A percentile compares a stretch with the other conserved stretches of the same genome.
Evolutionary conservation across 2,329 filamentous ascomycete species (phyloP).

Genomic region (Beauveria bassiana): DNA sequence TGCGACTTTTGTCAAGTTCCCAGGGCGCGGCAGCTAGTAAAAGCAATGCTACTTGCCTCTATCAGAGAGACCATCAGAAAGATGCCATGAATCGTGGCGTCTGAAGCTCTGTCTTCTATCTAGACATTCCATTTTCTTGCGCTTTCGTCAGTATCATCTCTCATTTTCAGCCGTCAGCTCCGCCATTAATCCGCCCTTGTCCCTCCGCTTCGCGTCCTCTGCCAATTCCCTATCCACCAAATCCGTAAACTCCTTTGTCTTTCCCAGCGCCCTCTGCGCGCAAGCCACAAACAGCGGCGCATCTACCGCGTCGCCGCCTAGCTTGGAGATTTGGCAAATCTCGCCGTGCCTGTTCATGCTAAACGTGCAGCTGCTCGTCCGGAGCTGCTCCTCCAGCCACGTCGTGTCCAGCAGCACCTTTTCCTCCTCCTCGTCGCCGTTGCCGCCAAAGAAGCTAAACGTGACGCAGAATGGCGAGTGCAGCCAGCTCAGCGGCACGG

Average conservation of each 20-base stretch:
- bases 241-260: conserved; percentile 71
- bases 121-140: background rate
- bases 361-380: conserved; percentile 67
- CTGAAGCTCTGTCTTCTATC: background rate
- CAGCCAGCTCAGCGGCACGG: conserved; percentile 81
- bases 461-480: conserved; percentile 90
- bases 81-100: background rate
- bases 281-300: conserved; percentile 71
- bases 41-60: background rate
- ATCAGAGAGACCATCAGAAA: background rate
- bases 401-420: conserved; percentile 62
- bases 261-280: conserved; percentile 64
- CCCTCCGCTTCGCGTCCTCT: conserved; percentile 68
- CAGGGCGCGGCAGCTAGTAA: no score
- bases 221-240: conserved; percentile 66
- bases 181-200: conserved; percentile 70
- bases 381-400: conserved; percentile 67
- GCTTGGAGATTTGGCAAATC: conserved; percentile 84
- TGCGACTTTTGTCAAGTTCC: no score
- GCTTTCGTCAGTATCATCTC: conserved; percentile 30
- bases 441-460: conserved; percentile 73
- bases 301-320: conserved; percentile 76
- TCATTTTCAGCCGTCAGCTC: conserved; percentile 81
- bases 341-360: conserved; percentile 86
- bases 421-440: conserved; percentile 43